Percentiles rank a stretch among this genome's conserved stretches.
Conservation (phyloP, 495 filamentous ascomycete species). For the Aspergillus wentii region DNA sequence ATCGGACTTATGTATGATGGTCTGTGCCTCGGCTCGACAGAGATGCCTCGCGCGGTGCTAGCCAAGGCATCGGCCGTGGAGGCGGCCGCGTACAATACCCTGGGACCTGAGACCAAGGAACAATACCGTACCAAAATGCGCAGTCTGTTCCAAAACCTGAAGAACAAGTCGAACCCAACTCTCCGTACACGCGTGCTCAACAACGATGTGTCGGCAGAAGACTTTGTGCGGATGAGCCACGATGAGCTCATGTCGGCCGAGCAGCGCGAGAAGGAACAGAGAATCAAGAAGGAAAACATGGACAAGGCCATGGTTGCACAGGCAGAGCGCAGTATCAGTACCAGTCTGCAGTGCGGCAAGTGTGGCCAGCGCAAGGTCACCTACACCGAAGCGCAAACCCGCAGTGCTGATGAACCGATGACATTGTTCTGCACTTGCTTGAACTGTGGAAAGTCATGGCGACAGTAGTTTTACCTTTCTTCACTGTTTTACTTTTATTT, state of each 20-base stretch:
- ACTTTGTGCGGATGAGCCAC: slow-evolving; percentile 68
- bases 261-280: slow-evolving; percentile 59
- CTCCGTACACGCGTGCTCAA: slow-evolving; percentile 70
- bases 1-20: slow-evolving; percentile 88
- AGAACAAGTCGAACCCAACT: slow-evolving; percentile 77
- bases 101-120: slow-evolving; percentile 60
- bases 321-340: slow-evolving; percentile 81
- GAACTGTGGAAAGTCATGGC: slow-evolving; percentile 49
- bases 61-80: slow-evolving; percentile 68
- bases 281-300: slow-evolving; percentile 85
- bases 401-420: slow-evolving; percentile 74
- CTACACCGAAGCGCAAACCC: slow-evolving; percentile 93
- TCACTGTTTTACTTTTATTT: no score
- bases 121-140: slow-evolving; percentile 83
- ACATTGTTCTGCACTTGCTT: slow-evolving; percentile 44
- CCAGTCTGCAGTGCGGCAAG: slow-evolving; percentile 78
- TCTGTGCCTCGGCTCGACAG: slow-evolving; percentile 39
- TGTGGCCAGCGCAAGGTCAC: slow-evolving; percentile 89
- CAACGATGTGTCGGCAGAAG: slow-evolving; percentile 63
- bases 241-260: slow-evolving; percentile 78
- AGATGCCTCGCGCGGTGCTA: slow-evolving; percentile 52
- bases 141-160: slow-evolving; percentile 87
- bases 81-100: slow-evolving; percentile 59
- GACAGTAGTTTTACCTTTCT: slow-evolving; percentile 26
- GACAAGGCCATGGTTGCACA: slow-evolving; percentile 89